Evolutionary conservation across 1,284 basidiomycete genomes (phyloP).

Genomic region (Schizophyllum commune): DNA sequence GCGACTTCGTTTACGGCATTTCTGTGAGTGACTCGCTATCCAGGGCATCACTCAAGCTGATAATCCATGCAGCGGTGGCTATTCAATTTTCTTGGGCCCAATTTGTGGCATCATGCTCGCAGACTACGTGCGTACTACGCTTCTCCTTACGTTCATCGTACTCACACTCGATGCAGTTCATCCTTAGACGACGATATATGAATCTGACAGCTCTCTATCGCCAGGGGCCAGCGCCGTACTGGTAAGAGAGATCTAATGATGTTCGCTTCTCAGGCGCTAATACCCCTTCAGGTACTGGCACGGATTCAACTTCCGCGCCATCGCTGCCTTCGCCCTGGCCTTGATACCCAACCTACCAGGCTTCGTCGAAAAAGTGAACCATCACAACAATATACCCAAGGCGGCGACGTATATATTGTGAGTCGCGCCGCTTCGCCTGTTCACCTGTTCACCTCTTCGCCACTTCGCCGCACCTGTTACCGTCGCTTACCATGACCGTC

Average conservation of each 20-base stretch:
- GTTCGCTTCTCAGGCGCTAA: background rate
- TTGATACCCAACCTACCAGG: slow-evolving; percentile 15
- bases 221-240: slow-evolving; percentile 6
- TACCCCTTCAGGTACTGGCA: slow-evolving; percentile 8
- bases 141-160: background rate
- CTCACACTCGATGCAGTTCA: slow-evolving; percentile 3
- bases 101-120: slow-evolving; percentile 36
- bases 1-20: slow-evolving; percentile 13
- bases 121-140: slow-evolving; percentile 17
- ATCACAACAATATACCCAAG: slow-evolving; percentile 3
- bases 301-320: slow-evolving; percentile 13
- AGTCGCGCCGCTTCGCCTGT: background rate
- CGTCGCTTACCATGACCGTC: background rate
- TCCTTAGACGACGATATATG: slow-evolving; percentile 4
- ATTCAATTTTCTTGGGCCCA: slow-evolving; percentile 34
- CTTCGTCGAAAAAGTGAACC: slow-evolving; percentile 10
- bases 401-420: slow-evolving; percentile 13
- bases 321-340: slow-evolving; percentile 12
- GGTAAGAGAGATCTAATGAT: background rate
- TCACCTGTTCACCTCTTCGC: background rate
- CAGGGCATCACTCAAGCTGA: background rate
- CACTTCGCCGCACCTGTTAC: background rate
- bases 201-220: slow-evolving; percentile 7
- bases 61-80: slow-evolving; percentile 9
- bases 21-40: background rate